phyloP scores from a whole-genome alignment of 345 rosid species.

The Lepidium sativum region DNA sequence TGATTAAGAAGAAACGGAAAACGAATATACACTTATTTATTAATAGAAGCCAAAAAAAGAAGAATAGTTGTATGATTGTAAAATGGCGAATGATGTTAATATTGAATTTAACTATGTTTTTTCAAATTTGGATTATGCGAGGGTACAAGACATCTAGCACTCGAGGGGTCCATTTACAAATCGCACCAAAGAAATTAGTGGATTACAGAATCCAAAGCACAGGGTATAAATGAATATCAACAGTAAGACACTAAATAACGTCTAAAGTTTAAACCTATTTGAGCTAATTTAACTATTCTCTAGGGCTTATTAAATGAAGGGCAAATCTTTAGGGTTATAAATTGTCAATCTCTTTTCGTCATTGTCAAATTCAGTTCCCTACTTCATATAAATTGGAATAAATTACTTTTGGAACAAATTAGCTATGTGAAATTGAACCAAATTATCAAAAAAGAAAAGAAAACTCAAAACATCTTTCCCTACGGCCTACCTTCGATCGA shows the following conservation, averaged over 20 bases:
- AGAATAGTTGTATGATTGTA: not conserved
- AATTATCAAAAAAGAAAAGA: no score
- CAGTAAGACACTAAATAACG: not conserved
- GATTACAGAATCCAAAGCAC: constrained; percentile 30
- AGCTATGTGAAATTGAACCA: not conserved
- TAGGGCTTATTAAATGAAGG: not conserved
- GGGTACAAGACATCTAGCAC: constrained; percentile 18
- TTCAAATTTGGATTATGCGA: constrained; percentile 6
- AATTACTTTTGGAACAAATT: not conserved
- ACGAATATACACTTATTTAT: not conserved
- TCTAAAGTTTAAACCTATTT: not conserved
- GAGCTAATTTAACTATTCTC: not conserved
- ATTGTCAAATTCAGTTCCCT: not conserved
- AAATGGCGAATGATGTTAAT: not conserved
- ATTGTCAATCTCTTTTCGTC: not conserved
- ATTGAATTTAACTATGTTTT: not conserved
- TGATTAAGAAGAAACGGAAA: not conserved
- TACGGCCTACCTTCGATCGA: constrained; percentile 49
- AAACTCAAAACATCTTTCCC: constrained; percentile 7
- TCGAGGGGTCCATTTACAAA: constrained; percentile 22
- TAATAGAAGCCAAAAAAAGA: not conserved
- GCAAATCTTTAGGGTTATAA: not conserved
- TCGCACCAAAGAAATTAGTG: constrained; percentile 19
- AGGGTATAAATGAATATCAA: not conserved
- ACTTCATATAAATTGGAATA: not conserved